phyloP scores from a whole-genome alignment of 371 early-diverging fungal species.

The Rhizomucor miehei region DNA sequence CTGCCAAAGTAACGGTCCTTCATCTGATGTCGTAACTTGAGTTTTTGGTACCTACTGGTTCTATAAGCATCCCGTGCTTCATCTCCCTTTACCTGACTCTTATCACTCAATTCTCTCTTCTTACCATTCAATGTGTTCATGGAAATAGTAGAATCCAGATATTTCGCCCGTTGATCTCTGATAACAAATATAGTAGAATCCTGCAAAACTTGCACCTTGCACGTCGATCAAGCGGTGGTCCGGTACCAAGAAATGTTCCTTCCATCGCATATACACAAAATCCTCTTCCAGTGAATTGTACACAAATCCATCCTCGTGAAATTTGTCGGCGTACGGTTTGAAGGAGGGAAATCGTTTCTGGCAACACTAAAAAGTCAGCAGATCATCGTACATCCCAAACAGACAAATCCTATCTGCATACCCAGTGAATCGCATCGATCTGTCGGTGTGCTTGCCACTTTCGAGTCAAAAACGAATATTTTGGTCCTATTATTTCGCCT shows the following conservation, averaged over 20 bases:
- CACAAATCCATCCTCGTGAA: constrained; percentile 65
- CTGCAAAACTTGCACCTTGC: constrained; percentile 90
- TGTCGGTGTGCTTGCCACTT: constrained; percentile 82
- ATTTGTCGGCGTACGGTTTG: constrained; percentile 46
- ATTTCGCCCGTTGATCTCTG: constrained; percentile 73
- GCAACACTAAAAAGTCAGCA: not conserved
- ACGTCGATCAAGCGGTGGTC: constrained; percentile 86
- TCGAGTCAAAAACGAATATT: constrained; percentile 74
- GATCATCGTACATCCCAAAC: too few relatives aligned
- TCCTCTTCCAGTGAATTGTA: constrained; percentile 71
- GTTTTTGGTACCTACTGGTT: constrained; percentile 65
- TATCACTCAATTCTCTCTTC: not conserved
- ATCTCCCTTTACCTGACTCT: too few relatives aligned
- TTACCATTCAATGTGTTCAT: constrained; percentile 68
- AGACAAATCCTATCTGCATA: too few relatives aligned
- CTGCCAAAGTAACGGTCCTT: constrained; percentile 43
- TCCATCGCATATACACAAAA: constrained; percentile 94
- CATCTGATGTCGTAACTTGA: constrained; percentile 61
- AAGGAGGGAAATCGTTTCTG: constrained; percentile 62
- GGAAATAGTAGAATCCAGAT: constrained; percentile 83
- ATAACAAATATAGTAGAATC: constrained; percentile 93
- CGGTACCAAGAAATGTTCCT: constrained; percentile 94
- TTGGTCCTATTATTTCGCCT: constrained; percentile 74
- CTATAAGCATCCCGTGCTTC: too few relatives aligned
- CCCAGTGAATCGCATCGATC: constrained; percentile 81